Base-by-base conservation (phyloP, 495 filamentous ascomycete genomes). In the Friedmanniomyces endolithicus region DNA sequence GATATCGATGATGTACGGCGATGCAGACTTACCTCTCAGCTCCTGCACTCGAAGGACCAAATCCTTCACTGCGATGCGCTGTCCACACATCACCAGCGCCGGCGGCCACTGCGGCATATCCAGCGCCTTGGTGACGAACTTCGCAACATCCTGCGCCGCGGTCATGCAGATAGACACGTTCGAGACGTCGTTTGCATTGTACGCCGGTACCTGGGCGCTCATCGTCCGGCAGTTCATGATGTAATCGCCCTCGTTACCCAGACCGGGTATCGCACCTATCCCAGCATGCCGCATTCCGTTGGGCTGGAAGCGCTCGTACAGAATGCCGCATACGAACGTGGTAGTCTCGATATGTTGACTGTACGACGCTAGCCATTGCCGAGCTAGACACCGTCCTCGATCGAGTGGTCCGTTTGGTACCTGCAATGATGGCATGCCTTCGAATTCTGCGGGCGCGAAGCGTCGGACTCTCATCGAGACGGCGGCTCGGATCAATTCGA, bases 391-490 rank as follows among this genome's bases (percentile, higher is more conserved):
- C 56, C 77, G 74, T 6, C 81, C 80, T 34, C 82, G 81, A 58
- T 78, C 71, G 43, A 74, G 65, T 1, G 66, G 67, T 43, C 74
- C 67, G 66, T 72, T 61, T 33, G 66, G 48, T 65, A 64, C 59
- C 65, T 72, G 70, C 16, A 70, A 59, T n/a, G 56, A 58, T 16
- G 74, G 73, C 7, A 63, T 62, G 2, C 84, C 83, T 68, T 87
- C 85, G 52, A 87, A 88, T 60, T 87, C 85, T 2, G 85, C 85
- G 12, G 85, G 85, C 16, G 82, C 80, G 63, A 88, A 87, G 20
- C 81, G 74, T 23, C 75, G 74, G 9, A 87, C 85, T n/a, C 76
- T 65, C 14, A 75, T 78, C 29, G 72, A 67, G 25, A 81, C 74
- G 9, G 84, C 84, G 1, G 85, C 83, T 58, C 85, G 79, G 62